Evolutionary conservation across 2,329 filamentous ascomycete genomes (phyloP).

Genomic region (Calonectria hawksworthii): DNA sequence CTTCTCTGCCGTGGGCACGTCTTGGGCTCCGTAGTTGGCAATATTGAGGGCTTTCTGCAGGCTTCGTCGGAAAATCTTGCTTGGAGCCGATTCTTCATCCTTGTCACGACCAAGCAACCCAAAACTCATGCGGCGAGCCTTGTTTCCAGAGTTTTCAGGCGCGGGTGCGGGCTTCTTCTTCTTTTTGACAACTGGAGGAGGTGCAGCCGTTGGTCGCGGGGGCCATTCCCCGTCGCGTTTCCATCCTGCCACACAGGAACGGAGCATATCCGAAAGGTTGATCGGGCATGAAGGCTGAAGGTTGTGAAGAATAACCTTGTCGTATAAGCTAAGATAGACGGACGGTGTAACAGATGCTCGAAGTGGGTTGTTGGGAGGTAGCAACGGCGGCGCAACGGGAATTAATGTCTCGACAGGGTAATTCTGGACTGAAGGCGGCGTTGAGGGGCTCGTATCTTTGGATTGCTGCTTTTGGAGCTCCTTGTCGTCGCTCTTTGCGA

Average conservation of each 20-base stretch:
- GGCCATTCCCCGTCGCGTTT: constrained; percentile 96
- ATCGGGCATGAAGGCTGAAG: constrained; percentile 90
- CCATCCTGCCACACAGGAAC: constrained; percentile 89
- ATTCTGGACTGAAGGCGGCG: constrained; percentile 32
- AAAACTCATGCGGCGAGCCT: constrained; percentile 61
- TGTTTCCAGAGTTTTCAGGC: constrained; percentile 43
- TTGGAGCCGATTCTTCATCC: constrained; percentile 49
- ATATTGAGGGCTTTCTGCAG: constrained; percentile 62
- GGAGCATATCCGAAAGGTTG: constrained; percentile 85
- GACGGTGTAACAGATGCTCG: constrained; percentile 81
- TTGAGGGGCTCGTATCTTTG: constrained; percentile 51
- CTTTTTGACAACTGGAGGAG: constrained; percentile 54
- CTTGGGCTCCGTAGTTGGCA: constrained; percentile 43
- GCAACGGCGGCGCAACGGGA: constrained; percentile 79
- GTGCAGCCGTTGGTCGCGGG: constrained; percentile 63
- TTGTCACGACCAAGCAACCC: constrained; percentile 60
- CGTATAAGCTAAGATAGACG: constrained; percentile 87
- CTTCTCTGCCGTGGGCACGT: constrained; percentile 32
- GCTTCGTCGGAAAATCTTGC: constrained; percentile 61
- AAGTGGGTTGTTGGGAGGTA: constrained; percentile 82
- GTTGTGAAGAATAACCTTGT: constrained; percentile 85
- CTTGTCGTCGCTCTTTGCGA: constrained; percentile 54
- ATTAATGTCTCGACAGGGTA: constrained; percentile 74
- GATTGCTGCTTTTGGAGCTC: constrained; percentile 50
- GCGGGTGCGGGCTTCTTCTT: constrained; percentile 47